A percentile compares a stretch with the other conserved stretches of the same genome.
phyloP scores from a whole-genome alignment of 345 rosid genomes.

The Xanthoceras sorbifolium region DNA sequence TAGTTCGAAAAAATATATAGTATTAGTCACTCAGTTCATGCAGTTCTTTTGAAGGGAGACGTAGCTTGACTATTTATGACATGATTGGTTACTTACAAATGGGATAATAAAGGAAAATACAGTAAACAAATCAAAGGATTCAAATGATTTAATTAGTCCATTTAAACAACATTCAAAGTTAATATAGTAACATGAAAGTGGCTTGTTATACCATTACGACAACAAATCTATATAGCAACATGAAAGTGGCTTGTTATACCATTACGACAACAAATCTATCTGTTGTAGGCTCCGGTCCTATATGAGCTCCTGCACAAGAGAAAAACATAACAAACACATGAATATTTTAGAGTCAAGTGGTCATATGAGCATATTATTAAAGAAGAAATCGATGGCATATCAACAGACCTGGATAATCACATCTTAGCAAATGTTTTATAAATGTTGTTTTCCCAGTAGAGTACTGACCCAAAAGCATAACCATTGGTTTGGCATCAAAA shows the following conservation, averaged over 20 bases:
- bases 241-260: slow-evolving; percentile 41
- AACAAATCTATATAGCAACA: slow-evolving; percentile 64
- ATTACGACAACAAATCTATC: slow-evolving; percentile 97
- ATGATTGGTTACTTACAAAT: background rate
- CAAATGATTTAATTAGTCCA: background rate
- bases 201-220: slow-evolving; percentile 76
- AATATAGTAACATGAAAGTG: background rate
- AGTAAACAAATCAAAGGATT: background rate
- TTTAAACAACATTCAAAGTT: background rate
- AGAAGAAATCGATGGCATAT: background rate
- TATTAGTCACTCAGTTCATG: background rate
- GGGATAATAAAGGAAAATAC: background rate
- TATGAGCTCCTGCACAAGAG: slow-evolving; percentile 77
- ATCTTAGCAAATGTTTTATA: slow-evolving; percentile 78
- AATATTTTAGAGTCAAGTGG: background rate
- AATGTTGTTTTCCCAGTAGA: slow-evolving; percentile 98
- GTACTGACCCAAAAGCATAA: slow-evolving; percentile 94
- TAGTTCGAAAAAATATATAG: background rate
- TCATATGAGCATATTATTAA: background rate
- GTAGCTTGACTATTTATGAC: background rate
- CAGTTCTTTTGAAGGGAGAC: background rate
- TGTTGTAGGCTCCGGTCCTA: slow-evolving; percentile 99
- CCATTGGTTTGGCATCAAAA: slow-evolving; percentile 97
- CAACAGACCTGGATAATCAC: slow-evolving; percentile 77
- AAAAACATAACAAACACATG: slow-evolving; percentile 15